Percentiles rank a stretch among this genome's conserved stretches.
Evolutionary conservation across 1,284 basidiomycete genomes (phyloP).

Genomic region (Malassezia globosa): DNA sequence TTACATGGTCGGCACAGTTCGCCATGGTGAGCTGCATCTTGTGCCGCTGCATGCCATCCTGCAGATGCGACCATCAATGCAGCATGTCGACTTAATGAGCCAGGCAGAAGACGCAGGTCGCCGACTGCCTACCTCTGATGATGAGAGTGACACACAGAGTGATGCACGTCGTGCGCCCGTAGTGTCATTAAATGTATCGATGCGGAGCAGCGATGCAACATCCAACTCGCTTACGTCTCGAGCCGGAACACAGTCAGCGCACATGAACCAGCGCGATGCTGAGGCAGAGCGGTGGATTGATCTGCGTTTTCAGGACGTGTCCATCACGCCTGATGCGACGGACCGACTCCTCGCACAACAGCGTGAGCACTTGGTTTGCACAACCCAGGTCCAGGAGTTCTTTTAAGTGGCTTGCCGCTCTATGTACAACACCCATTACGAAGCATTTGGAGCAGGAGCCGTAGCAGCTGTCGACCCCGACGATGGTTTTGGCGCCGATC

Average conservation of each 20-base stretch:
- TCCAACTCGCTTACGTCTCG: constrained; percentile 11
- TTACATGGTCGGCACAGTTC: constrained; percentile 43
- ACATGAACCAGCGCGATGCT: constrained; percentile 27
- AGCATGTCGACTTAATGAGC: constrained; percentile 40
- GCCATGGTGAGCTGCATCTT: constrained; percentile 38
- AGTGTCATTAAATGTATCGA: constrained; percentile 32
- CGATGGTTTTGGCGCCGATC: neutral
- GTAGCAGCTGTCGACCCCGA: neutral
- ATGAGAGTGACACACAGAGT: constrained; percentile 24
- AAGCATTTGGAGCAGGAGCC: neutral
- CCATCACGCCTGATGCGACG: neutral
- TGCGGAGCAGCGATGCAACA: constrained; percentile 24
- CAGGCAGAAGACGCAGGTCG: constrained; percentile 29
- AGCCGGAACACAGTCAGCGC: neutral
- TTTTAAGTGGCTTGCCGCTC: constrained; percentile 3
- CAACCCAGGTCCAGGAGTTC: neutral
- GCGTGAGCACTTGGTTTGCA: constrained; percentile 6
- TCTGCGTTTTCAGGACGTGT: constrained; percentile 19
- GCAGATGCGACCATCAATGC: constrained; percentile 43
- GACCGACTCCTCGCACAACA: neutral
- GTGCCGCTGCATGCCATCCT: constrained; percentile 33
- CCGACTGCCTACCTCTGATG: constrained; percentile 24
- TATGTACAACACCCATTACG: constrained; percentile 7
- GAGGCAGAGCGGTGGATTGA: constrained; percentile 44
- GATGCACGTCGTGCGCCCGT: constrained; percentile 24